Conservation (phyloP, 768 basidiomycete species). For the Kockovaella imperatae region DNA sequence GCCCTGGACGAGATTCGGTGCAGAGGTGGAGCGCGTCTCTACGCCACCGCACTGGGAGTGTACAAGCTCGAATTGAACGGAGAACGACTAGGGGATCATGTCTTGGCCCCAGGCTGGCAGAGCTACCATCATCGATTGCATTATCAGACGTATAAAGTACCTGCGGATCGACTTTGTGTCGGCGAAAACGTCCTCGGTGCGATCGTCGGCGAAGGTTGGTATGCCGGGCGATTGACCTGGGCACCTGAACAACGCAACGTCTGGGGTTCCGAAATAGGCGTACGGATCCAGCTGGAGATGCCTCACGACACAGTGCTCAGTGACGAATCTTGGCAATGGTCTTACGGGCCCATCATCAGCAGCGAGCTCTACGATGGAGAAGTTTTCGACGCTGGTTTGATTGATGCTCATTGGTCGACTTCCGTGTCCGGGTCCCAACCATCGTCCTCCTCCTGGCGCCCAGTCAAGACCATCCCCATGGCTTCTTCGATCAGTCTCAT, state of each 20-base stretch:
- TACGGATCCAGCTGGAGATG: conserved; percentile 11
- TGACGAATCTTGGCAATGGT: conserved; percentile 17
- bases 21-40: conserved; percentile 14
- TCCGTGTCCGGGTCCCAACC: too few species aligned
- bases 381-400: conserved; percentile 9
- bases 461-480: conserved; percentile 6
- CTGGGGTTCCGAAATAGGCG: conserved; percentile 10
- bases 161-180: background rate
- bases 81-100: conserved; percentile 17
- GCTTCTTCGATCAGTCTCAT: conserved; percentile 8
- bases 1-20: too few species aligned
- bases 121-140: conserved; percentile 30
- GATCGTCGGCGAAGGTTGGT: conserved; percentile 20
- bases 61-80: conserved; percentile 32
- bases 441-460: too few species aligned
- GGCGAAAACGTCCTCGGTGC: conserved; percentile 14
- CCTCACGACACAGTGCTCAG: conserved; percentile 2
- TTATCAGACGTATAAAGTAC: conserved; percentile 29
- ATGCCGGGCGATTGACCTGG: conserved; percentile 7
- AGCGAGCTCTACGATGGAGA: conserved; percentile 24
- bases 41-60: conserved; percentile 29
- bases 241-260: background rate
- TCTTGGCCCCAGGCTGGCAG: conserved; percentile 32
- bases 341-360: conserved; percentile 12
- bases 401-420: too few species aligned